These are phyloP conservation scores for Aspergillus novofumigatus DNA, from an alignment of 2,329 filamentous ascomycete genomes.

Conservation along the genomic window DNA sequence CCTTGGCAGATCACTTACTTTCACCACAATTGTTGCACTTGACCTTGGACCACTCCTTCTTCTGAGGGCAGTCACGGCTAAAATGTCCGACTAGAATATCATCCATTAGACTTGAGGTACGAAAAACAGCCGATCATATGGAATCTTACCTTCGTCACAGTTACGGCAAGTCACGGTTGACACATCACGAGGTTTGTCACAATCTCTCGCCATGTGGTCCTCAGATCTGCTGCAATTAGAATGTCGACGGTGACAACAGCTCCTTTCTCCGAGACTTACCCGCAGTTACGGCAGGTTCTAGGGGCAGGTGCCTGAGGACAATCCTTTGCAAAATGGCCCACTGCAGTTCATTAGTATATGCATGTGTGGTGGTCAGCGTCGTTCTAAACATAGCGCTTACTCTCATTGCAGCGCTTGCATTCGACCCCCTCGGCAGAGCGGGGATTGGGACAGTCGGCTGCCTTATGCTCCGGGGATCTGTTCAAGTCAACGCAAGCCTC, in stretches of 20 bases:
- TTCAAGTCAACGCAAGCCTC: slow-evolving; percentile 13
- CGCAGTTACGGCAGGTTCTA: slow-evolving; percentile 44
- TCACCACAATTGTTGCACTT: slow-evolving; percentile 44
- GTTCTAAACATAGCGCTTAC: slow-evolving; percentile 17
- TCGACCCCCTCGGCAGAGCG: slow-evolving; percentile 42
- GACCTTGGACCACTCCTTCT: slow-evolving; percentile 42
- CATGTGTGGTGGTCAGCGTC: background rate
- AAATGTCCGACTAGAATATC: slow-evolving; percentile 36
- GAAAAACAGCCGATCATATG: background rate
- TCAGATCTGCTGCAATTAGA: slow-evolving; percentile 31
- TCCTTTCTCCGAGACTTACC: slow-evolving; percentile 24
- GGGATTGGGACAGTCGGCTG: slow-evolving; percentile 46
- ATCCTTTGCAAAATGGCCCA: slow-evolving; percentile 45
- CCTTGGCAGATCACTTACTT: slow-evolving; percentile 27
- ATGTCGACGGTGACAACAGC: background rate
- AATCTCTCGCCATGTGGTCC: slow-evolving; percentile 42
- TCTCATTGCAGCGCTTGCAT: slow-evolving; percentile 42
- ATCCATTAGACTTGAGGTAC: slow-evolving; percentile 6
- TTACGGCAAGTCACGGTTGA: slow-evolving; percentile 43
- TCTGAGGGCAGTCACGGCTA: slow-evolving; percentile 41
- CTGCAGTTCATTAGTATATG: slow-evolving; percentile 19
- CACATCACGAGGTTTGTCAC: slow-evolving; percentile 39
- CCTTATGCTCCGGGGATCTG: slow-evolving; percentile 43
- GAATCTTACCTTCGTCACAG: slow-evolving; percentile 39
- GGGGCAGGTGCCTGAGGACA: slow-evolving; percentile 36